phyloP scores from a whole-genome alignment of 257 asterid species.

The Penstemon newberryi region DNA sequence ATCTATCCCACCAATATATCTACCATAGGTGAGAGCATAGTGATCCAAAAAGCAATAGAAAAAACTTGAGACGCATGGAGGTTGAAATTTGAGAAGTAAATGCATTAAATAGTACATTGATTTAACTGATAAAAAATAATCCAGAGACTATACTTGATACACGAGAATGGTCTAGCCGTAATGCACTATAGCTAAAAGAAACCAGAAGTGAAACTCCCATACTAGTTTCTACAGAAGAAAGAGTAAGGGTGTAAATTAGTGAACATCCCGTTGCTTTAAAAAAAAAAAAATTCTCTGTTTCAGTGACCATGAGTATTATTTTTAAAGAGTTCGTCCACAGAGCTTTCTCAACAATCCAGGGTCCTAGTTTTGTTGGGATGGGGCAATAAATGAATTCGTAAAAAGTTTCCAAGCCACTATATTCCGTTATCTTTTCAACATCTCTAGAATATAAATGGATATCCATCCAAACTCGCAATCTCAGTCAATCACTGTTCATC shows the following conservation, averaged over 20 bases:
- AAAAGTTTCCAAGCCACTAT: background rate
- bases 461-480: background rate
- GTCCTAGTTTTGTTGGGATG: background rate
- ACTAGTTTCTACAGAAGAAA: constrained; percentile 6
- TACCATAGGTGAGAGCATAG: constrained; percentile 7
- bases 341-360: background rate
- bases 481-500: background rate
- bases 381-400: background rate
- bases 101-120: background rate
- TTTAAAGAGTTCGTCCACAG: background rate
- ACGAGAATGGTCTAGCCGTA: constrained; percentile 13
- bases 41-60: background rate
- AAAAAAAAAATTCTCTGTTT: constrained; percentile 12
- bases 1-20: constrained; percentile 10
- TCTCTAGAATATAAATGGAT: background rate
- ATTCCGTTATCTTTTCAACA: background rate
- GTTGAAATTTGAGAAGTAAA: constrained; percentile 10
- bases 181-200: constrained; percentile 1
- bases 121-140: background rate
- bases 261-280: background rate
- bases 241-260: background rate
- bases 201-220: background rate
- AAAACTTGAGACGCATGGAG: background rate
- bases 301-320: constrained; percentile 9
- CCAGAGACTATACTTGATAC: constrained; percentile 6